These are phyloP conservation scores for Trichoderma lentiforme DNA, from an alignment of 2,329 filamentous ascomycete species.

Conservation along the genomic window DNA sequence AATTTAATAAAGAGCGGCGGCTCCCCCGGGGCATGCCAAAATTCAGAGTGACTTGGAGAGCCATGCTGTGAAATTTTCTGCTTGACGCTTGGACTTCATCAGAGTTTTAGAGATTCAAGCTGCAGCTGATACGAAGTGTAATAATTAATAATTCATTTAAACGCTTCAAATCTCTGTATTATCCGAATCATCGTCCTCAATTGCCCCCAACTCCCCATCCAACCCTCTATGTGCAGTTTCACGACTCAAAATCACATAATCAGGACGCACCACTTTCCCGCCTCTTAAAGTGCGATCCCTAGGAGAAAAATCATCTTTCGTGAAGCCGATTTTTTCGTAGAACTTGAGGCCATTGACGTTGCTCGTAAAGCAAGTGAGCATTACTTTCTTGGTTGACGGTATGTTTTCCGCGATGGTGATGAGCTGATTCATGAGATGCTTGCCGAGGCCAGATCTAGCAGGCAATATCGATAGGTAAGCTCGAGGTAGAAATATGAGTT, in stretches of 20 bases:
- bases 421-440: conserved; percentile 55
- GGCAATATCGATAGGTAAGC: background rate
- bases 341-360: conserved; percentile 58
- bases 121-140: background rate
- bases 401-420: conserved; percentile 52
- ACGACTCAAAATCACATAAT: conserved; percentile 61
- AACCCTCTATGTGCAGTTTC: conserved; percentile 30
- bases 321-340: conserved; percentile 60
- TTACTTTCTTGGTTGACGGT: conserved; percentile 58
- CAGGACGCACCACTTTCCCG: conserved; percentile 51
- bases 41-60: background rate
- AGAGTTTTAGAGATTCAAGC: background rate
- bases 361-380: conserved; percentile 69
- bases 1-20: conserved; percentile 5
- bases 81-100: background rate
- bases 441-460: conserved; percentile 59
- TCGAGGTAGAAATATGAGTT: background rate
- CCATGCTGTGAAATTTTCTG: conserved; percentile 12
- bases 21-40: conserved; percentile 3
- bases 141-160: background rate
- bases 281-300: conserved; percentile 49
- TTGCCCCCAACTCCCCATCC: background rate
- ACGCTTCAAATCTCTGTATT: background rate
- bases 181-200: background rate
- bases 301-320: conserved; percentile 54